Evolutionary conservation across 306 rosid genomes (phyloP).

Genomic region (Trifolium subterraneum): DNA sequence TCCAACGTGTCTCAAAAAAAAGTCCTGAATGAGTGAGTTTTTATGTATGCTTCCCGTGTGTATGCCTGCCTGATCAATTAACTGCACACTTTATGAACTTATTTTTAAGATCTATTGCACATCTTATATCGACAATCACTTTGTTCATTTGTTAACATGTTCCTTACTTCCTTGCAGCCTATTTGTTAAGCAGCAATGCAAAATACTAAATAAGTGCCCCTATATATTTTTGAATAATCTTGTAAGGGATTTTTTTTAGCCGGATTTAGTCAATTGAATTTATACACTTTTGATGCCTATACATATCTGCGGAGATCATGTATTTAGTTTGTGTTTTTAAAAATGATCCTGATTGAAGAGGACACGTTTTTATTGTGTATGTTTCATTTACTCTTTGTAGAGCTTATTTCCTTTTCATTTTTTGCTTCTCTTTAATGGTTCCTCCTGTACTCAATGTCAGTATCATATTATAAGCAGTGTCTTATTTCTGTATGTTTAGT

Average conservation of each 20-base stretch:
- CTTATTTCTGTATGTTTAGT: background rate
- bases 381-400: conserved; percentile 22
- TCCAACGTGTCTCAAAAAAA: conserved; percentile 57
- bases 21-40: conserved; percentile 71
- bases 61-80: conserved; percentile 16
- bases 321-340: background rate
- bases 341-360: background rate
- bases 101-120: conserved; percentile 7
- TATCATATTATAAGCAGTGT: conserved; percentile 2
- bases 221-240: background rate
- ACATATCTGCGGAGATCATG: conserved; percentile 3
- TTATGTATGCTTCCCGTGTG: conserved; percentile 32
- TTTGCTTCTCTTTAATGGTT: conserved; percentile 13
- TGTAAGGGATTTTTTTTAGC: conserved; percentile 7
- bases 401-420: conserved; percentile 18
- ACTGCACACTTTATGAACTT: conserved; percentile 18
- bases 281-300: conserved; percentile 24
- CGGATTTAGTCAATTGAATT: conserved; percentile 20
- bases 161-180: conserved; percentile 9
- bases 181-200: conserved; percentile 12
- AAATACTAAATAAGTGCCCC: conserved; percentile 6
- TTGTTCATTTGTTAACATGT: conserved; percentile 15
- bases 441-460: background rate
- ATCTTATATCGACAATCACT: conserved; percentile 16
- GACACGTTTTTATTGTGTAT: conserved; percentile 6